These are phyloP conservation scores for Thuja plicata DNA, from an alignment of 83 land plant species.

Conservation along the genomic window DNA sequence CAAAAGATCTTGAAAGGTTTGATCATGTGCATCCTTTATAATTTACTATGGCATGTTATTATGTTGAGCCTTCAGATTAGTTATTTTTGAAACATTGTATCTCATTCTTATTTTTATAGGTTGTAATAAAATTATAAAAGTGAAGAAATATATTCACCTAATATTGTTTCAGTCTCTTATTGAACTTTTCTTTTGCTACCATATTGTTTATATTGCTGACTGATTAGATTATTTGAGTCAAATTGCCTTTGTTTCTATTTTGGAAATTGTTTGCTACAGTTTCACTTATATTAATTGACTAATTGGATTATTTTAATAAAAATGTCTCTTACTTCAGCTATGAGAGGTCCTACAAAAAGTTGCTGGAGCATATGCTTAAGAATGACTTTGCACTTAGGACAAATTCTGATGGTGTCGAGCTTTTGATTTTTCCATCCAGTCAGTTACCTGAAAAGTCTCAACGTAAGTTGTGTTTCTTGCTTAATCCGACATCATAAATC, in stretches of 20 bases:
- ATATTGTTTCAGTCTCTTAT: background rate
- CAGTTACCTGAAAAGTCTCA: slow-evolving; percentile 56
- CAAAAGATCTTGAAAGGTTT: slow-evolving; percentile 70
- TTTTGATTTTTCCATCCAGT: slow-evolving; percentile 67
- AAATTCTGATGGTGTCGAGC: slow-evolving; percentile 58
- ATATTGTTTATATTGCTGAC: slow-evolving; percentile 4
- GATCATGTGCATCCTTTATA: background rate
- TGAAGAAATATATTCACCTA: background rate
- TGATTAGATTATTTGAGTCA: background rate
- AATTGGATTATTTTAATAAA: background rate
- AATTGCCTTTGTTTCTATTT: background rate
- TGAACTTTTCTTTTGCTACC: background rate
- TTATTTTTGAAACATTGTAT: background rate
- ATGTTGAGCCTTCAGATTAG: background rate
- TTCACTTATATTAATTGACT: background rate
- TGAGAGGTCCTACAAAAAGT: slow-evolving; percentile 48
- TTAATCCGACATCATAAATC: background rate
- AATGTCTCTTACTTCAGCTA: slow-evolving; percentile 36
- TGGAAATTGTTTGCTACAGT: background rate
- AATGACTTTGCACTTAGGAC: slow-evolving; percentile 71
- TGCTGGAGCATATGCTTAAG: slow-evolving; percentile 54
- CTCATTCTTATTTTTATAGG: background rate
- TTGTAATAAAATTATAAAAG: slow-evolving; percentile 8
- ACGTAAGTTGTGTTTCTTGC: slow-evolving; percentile 36
- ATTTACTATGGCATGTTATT: background rate